A percentile compares a stretch with the other conserved stretches of the same genome.
phyloP scores from a whole-genome alignment of 805 yeast species.

The Wickerhamomyces silvicola region DNA sequence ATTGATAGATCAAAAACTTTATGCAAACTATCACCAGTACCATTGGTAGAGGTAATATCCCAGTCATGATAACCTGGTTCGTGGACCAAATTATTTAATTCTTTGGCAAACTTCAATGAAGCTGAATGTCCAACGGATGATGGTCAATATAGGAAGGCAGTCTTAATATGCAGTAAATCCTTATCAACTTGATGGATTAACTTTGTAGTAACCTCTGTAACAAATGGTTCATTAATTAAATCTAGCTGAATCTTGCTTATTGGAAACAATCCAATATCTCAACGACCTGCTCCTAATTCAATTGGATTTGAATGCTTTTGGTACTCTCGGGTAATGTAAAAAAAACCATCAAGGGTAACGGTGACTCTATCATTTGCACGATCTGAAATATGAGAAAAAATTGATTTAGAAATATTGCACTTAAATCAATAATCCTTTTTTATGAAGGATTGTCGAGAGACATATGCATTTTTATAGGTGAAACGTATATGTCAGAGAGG shows the following conservation, averaged over 20 bases:
- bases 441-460: neutral
- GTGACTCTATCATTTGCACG: conserved; percentile 7
- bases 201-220: conserved; percentile 1
- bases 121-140: conserved; percentile 10
- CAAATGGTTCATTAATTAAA: conserved; percentile 11
- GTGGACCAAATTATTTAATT: conserved; percentile 34
- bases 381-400: conserved; percentile 7
- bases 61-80: conserved; percentile 42
- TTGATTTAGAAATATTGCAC: neutral
- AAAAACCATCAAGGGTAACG: conserved; percentile 12
- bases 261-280: conserved; percentile 19
- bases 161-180: conserved; percentile 11
- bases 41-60: conserved; percentile 40
- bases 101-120: conserved; percentile 30
- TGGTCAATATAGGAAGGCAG: conserved; percentile 17
- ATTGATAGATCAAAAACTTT: conserved; percentile 45
- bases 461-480: neutral
- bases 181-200: conserved; percentile 9
- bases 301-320: conserved; percentile 72
- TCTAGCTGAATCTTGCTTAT: conserved; percentile 11
- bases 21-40: conserved; percentile 51
- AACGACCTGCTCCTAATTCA: conserved; percentile 27
- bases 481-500: too few species aligned
- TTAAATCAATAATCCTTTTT: neutral
- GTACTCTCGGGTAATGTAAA: conserved; percentile 19